phyloP scores from a whole-genome alignment of 2,329 filamentous ascomycete genomes.

The Penicillium digitatum region DNA sequence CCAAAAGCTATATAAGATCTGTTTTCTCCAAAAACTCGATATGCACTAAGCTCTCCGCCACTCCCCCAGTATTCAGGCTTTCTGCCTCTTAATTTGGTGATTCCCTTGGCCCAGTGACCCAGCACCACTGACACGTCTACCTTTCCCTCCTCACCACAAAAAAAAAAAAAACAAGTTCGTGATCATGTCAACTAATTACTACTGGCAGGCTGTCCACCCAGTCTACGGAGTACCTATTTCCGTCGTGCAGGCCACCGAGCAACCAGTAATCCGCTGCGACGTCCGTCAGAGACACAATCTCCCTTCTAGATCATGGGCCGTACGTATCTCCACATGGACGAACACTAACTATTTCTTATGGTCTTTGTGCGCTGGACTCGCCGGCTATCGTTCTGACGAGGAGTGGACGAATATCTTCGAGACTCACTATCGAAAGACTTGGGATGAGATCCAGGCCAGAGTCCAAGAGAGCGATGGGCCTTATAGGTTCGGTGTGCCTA shows the following conservation, averaged over 20 bases:
- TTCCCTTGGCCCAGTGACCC: background rate
- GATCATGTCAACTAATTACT: background rate
- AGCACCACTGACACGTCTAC: background rate
- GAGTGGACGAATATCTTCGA: conserved; percentile 1
- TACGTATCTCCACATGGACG: background rate
- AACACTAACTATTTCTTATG: conserved; percentile 8
- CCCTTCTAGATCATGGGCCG: background rate
- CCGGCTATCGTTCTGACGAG: background rate
- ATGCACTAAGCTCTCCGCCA: no score
- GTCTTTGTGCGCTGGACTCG: background rate
- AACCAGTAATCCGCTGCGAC: background rate
- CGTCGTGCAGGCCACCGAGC: background rate
- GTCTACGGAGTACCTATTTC: background rate
- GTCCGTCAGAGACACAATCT: background rate
- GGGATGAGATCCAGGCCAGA: conserved; percentile 1
- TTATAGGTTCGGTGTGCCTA: background rate
- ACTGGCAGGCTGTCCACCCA: background rate
- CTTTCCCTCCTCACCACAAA: background rate
- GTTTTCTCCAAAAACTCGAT: background rate
- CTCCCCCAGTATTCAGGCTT: background rate
- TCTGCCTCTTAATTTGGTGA: background rate
- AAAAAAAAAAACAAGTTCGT: background rate
- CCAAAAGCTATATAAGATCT: background rate
- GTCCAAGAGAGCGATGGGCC: background rate
- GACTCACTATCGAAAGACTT: background rate